These are phyloP conservation scores for Leishmania gerbilli DNA, from an alignment of 208 protist species.

Conservation along the genomic window DNA sequence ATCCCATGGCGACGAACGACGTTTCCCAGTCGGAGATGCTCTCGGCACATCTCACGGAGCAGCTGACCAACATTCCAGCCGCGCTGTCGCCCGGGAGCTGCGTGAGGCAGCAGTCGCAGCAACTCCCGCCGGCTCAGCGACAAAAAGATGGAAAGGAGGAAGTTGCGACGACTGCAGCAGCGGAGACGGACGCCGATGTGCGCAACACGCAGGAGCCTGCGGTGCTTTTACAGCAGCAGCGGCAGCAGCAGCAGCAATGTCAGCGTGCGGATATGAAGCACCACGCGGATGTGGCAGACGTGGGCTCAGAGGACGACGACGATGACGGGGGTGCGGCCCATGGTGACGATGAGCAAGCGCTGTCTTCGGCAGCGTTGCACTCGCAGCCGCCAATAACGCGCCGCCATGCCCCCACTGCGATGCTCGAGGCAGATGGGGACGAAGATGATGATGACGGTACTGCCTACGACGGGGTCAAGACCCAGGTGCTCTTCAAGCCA, in stretches of 20 bases:
- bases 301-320: background rate
- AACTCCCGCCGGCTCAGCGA: slow-evolving; percentile 2
- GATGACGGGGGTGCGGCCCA: background rate
- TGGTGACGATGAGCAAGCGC: background rate
- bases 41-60: slow-evolving; percentile 26
- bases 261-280: background rate
- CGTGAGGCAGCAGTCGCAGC: background rate
- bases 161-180: background rate
- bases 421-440: slow-evolving; percentile 11
- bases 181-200: background rate
- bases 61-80: slow-evolving; percentile 33
- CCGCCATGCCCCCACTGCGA: background rate
- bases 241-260: background rate
- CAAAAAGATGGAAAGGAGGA: background rate
- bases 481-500: slow-evolving; percentile 74
- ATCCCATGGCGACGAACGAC: slow-evolving; percentile 9
- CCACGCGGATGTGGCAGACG: background rate
- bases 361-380: background rate
- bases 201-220: background rate
- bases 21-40: slow-evolving; percentile 12
- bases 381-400: background rate
- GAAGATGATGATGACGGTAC: slow-evolving; percentile 62
- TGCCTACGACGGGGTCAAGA: slow-evolving; percentile 76
- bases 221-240: background rate
- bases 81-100: slow-evolving; percentile 19